Evolutionary conservation across 768 basidiomycete genomes (phyloP).

Genomic region (Imleria badia): DNA sequence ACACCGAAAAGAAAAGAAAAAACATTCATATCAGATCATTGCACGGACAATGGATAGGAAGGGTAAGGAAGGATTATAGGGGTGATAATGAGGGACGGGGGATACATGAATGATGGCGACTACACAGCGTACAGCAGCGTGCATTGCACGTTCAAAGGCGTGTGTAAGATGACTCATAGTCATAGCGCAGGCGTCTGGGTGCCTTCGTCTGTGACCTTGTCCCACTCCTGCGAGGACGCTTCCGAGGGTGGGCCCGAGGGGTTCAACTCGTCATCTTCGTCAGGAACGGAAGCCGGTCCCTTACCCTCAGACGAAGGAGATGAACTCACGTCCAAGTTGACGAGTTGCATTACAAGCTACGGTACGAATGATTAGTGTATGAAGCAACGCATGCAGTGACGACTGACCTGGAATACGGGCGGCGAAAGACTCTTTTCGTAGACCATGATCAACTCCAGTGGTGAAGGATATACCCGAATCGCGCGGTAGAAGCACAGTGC

Average conservation of each 20-base stretch:
- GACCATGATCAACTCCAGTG: constrained; percentile 91
- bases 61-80: constrained; percentile 20
- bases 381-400: background rate
- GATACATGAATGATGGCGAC: constrained; percentile 28
- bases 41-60: constrained; percentile 23
- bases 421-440: constrained; percentile 90
- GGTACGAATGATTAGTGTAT: constrained; percentile 5
- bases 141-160: constrained; percentile 27
- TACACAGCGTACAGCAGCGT: constrained; percentile 34
- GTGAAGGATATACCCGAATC: constrained; percentile 90
- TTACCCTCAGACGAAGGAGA: constrained; percentile 41
- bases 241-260: constrained; percentile 78
- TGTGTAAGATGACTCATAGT: constrained; percentile 32
- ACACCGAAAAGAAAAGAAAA: constrained; percentile 30
- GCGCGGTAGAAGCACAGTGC: constrained; percentile 93
- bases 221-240: constrained; percentile 89
- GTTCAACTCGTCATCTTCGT: constrained; percentile 56
- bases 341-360: constrained; percentile 78
- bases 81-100: constrained; percentile 12
- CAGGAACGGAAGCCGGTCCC: constrained; percentile 32
- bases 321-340: constrained; percentile 84
- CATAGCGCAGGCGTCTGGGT: constrained; percentile 47
- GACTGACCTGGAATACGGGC: constrained; percentile 70
- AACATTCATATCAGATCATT: constrained; percentile 62
- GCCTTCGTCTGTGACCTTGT: constrained; percentile 78